These are phyloP conservation scores for Mariannaea elegans DNA, from an alignment of 2,329 filamentous ascomycete species.

Conservation along the genomic window DNA sequence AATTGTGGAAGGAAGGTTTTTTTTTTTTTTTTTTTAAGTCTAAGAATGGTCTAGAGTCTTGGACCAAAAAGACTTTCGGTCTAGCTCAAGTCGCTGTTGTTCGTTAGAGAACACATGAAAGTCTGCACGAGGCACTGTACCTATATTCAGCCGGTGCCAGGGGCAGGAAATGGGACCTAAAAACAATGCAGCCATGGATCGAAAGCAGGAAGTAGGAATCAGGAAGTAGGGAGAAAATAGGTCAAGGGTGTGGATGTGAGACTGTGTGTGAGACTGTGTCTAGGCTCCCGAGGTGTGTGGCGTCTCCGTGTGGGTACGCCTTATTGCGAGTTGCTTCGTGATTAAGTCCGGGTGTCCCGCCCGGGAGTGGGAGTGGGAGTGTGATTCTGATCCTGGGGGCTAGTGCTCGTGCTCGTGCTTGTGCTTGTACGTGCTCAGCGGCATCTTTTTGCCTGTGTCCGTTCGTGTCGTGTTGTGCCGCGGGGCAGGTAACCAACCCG, in stretches of 20 bases:
- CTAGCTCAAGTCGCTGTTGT: slow-evolving; percentile 9
- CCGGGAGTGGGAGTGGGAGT: slow-evolving; percentile 7
- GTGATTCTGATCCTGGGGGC: neutral
- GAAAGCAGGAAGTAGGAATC: neutral
- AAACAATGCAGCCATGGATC: neutral
- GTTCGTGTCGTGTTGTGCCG: slow-evolving; percentile 17
- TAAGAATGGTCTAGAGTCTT: slow-evolving; percentile 6
- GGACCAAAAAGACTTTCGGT: slow-evolving; percentile 9
- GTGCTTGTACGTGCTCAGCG: slow-evolving; percentile 18
- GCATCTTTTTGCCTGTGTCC: neutral
- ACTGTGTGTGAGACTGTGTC: slow-evolving; percentile 20
- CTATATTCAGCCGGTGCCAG: slow-evolving; percentile 4
- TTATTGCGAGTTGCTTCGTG: slow-evolving; percentile 19
- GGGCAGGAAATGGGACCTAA: neutral
- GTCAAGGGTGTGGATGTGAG: neutral
- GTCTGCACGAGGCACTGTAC: neutral
- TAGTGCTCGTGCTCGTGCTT: slow-evolving; percentile 20
- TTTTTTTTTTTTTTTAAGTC: slow-evolving; percentile 1
- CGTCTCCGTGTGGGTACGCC: slow-evolving; percentile 12
- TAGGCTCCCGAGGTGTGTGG: slow-evolving; percentile 15
- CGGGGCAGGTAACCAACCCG: slow-evolving; percentile 11
- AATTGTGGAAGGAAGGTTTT: slow-evolving; percentile 16
- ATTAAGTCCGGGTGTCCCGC: slow-evolving; percentile 21
- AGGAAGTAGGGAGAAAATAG: slow-evolving; percentile 10
- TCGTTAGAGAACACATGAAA: neutral